Evolutionary conservation across 768 basidiomycete species (phyloP).

Genomic region (Rhodotorula paludigena): DNA sequence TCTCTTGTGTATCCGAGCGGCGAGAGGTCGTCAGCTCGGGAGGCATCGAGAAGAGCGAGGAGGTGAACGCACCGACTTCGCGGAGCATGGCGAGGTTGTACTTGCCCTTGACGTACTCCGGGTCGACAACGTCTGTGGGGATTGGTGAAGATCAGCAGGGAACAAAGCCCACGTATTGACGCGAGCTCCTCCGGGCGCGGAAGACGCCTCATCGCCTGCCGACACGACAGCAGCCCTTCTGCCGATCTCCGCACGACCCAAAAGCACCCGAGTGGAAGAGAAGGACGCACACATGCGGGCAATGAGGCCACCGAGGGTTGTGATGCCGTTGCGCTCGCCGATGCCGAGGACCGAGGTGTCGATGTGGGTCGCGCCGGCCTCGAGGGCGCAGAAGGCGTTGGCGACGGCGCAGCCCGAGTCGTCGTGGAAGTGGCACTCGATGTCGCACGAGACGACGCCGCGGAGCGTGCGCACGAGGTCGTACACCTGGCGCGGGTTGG

Average conservation of each 20-base stretch:
- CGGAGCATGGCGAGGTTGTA: constrained; percentile 96
- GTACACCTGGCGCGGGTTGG: constrained; percentile 97
- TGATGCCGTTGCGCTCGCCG: constrained; percentile 98
- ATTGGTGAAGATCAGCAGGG: too few relatives aligned
- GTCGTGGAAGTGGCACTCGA: constrained; percentile 96
- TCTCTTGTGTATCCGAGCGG: too few relatives aligned
- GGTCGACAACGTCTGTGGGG: constrained; percentile 94
- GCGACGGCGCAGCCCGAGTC: constrained; percentile 89
- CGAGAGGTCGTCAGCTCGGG: too few relatives aligned
- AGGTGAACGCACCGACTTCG: too few relatives aligned
- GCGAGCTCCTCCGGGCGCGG: too few relatives aligned
- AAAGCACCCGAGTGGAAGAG: too few relatives aligned
- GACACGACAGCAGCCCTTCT: too few relatives aligned
- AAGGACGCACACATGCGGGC: constrained; percentile 64
- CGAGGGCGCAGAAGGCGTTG: constrained; percentile 95
- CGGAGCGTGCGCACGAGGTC: constrained; percentile 93
- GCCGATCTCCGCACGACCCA: too few relatives aligned
- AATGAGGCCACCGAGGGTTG: constrained; percentile 91
- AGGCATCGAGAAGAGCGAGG: too few relatives aligned
- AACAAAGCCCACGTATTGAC: too few relatives aligned
- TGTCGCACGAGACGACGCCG: constrained; percentile 94
- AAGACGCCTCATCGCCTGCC: too few relatives aligned
- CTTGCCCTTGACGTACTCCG: constrained; percentile 99
- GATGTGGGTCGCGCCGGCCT: constrained; percentile 98
- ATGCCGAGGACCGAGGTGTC: constrained; percentile 98